These are phyloP conservation scores for Mucor saturninus DNA, from an alignment of 371 early-diverging fungal species.

Conservation along the genomic window DNA sequence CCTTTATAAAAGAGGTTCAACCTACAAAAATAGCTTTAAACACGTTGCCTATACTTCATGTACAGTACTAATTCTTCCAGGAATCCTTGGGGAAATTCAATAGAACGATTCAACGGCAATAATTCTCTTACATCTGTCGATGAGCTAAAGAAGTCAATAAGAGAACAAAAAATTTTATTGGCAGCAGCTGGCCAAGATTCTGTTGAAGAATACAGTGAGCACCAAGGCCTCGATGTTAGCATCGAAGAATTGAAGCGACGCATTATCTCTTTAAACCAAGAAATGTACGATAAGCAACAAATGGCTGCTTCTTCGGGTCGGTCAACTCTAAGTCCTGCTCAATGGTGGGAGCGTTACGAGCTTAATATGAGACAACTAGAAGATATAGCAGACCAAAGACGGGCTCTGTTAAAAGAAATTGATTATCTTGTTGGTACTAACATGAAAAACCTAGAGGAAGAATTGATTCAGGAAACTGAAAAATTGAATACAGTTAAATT, in stretches of 20 bases:
- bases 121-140: not conserved
- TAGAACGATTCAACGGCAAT: not conserved
- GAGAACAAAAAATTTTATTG: conserved; percentile 31
- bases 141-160: conserved; percentile 22
- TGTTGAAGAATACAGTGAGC: not conserved
- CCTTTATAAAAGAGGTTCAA: no score
- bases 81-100: conserved; percentile 16
- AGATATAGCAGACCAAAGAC: conserved; percentile 37
- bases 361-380: conserved; percentile 39
- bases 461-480: conserved; percentile 32
- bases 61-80: conserved; percentile 10
- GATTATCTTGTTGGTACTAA: conserved; percentile 38
- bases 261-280: conserved; percentile 27
- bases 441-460: conserved; percentile 23
- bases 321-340: conserved; percentile 11
- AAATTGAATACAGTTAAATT: conserved; percentile 16
- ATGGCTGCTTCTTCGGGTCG: conserved; percentile 14
- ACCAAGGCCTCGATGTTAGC: not conserved
- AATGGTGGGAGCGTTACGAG: conserved; percentile 40
- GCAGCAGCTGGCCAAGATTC: conserved; percentile 9
- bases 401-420: conserved; percentile 38
- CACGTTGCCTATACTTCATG: not conserved
- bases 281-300: conserved; percentile 23
- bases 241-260: conserved; percentile 37
- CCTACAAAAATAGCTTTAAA: not conserved